Evolutionary conservation across 2,329 filamentous ascomycete genomes (phyloP).

Genomic region (Biscogniauxia sp.): DNA sequence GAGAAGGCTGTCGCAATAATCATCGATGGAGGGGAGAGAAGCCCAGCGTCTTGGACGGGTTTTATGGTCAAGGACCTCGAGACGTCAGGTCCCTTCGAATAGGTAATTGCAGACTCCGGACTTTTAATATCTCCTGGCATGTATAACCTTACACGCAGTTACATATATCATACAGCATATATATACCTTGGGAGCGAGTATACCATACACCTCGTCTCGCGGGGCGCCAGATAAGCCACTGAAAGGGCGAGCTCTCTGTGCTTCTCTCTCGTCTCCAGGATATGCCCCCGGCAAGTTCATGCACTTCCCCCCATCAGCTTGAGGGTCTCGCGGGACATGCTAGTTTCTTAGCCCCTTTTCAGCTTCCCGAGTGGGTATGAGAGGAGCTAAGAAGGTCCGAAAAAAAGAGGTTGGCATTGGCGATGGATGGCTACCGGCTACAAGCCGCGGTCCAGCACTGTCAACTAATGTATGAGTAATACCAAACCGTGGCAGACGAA

Average conservation of each 20-base stretch:
- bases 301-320: neutral
- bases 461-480: constrained; percentile 19
- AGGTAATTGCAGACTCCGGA: neutral
- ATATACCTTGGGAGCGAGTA: neutral
- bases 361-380: neutral
- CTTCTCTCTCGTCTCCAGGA: neutral
- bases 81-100: neutral
- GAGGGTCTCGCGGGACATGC: neutral
- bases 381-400: neutral
- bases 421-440: neutral
- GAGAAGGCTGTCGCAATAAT: constrained; percentile 10
- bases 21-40: constrained; percentile 1
- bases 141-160: neutral
- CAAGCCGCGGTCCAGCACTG: constrained; percentile 7
- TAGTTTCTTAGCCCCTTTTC: neutral
- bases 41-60: constrained; percentile 3
- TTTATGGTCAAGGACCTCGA: constrained; percentile 2
- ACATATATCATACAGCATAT: neutral
- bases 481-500: constrained; percentile 5
- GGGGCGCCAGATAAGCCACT: neutral
- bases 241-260: neutral
- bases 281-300: neutral
- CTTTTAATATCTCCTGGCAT: neutral
- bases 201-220: neutral
- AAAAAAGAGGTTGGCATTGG: neutral